phyloP scores from a whole-genome alignment of 2,329 filamentous ascomycete genomes.

The Amesomyces nigricolor region DNA sequence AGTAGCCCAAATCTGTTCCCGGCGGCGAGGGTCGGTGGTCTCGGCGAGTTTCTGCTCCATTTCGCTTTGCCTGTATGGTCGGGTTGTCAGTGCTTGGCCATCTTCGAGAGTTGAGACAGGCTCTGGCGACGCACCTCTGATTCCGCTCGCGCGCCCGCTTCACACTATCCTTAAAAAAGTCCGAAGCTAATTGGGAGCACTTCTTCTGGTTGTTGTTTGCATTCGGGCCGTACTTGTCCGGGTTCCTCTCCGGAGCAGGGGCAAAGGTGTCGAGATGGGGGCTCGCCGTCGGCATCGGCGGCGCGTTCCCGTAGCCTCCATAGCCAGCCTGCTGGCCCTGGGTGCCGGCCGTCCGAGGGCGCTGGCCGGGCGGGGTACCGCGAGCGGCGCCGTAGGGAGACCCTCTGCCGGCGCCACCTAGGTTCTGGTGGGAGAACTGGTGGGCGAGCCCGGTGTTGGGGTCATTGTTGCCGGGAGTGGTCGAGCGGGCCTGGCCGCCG shows the following conservation, averaged over 20 bases:
- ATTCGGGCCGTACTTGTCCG: conserved; percentile 65
- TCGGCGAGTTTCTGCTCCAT: conserved; percentile 81
- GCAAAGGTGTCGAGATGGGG: conserved; percentile 68
- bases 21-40: conserved; percentile 66
- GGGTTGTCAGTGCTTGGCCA: conserved; percentile 4
- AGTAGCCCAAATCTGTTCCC: conserved; percentile 78
- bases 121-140: conserved; percentile 60
- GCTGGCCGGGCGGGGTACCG: conserved; percentile 62
- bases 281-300: conserved; percentile 58
- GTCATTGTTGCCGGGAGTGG: conserved; percentile 62
- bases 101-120: background rate
- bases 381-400: conserved; percentile 65
- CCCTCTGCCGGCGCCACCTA: conserved; percentile 66
- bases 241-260: conserved; percentile 76
- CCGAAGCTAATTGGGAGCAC: conserved; percentile 65
- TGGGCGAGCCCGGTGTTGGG: conserved; percentile 87
- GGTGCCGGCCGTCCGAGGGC: conserved; percentile 78
- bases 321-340: conserved; percentile 57
- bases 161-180: conserved; percentile 98
- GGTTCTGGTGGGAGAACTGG: conserved; percentile 95
- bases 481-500: conserved; percentile 44
- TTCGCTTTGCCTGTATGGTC: conserved; percentile 68
- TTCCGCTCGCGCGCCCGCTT: conserved; percentile 93
- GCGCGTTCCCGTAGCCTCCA: conserved; percentile 61
- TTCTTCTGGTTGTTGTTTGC: conserved; percentile 67